Base-by-base conservation (phyloP, 2,329 filamentous ascomycete species). In the Penicillium sp. region DNA sequence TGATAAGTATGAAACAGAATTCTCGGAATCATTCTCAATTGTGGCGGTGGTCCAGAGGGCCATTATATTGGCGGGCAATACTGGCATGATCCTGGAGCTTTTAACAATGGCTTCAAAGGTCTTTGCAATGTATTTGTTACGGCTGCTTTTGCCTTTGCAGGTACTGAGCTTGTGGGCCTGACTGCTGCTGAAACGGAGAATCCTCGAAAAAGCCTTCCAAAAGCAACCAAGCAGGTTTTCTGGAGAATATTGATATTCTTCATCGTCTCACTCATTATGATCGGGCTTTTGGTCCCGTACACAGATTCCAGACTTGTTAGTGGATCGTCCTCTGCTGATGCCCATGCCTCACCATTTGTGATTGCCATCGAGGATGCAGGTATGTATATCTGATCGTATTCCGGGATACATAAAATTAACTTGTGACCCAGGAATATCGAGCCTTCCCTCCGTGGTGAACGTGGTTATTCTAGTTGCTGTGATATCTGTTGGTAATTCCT, bases 201-300 rank as follows among this genome's bases (percentile, higher is more conserved):
- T 58, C 83, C 83, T 31, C 74, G 78, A 52, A 83, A 94, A 69
- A 89, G 88, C 1, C 80, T 97, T 0, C 92, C 92, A 0, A 91
- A 87, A 0, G 92, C 92, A 11, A 86, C 94, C 66, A 96, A 95
- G 76, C 92, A 96, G 71, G 91, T 96, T 19, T 96, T 96, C 74
- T 97, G 92, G 92, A 87, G 92, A 66, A 96, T 96, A 67, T 85
- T 87, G 3, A 81, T 95, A 52, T 97, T 97, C 77, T 97, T 96
- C 76, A 81, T 97, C 47, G 86, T 95, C 28, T 89, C 90, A 0
- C 82, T 97, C 9, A 85, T 86, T 5, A 78, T 97, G 3, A 86
- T 97, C 53, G 91, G 93, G 19, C 81, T 96, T 1, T 80, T 96
- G 2, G 91, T 97, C 0, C 89, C 88, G 0, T 92, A 89, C 70